Base-by-base conservation (phyloP, 2,329 filamentous ascomycete genomes). In the Alternaria sp. region DNA sequence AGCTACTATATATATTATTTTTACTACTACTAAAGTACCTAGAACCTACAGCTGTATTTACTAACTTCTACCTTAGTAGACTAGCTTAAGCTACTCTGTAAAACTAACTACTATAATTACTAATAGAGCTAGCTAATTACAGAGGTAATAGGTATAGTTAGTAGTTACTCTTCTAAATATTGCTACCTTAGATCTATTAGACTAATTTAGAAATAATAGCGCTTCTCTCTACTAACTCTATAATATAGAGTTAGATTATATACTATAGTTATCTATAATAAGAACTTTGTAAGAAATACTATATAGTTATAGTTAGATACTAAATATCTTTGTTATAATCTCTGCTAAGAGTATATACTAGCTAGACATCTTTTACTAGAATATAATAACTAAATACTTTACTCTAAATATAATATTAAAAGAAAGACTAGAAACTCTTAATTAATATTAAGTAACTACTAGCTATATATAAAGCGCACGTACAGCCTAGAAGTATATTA, bases 11-110 rank as follows among this genome's bases (percentile, higher is more conserved):
- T 7, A 15, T 36, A 7, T 36, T 7, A 36, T 15, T 15, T 0
- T 36, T 7, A 7, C 30, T 7, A 7, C 30, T 7, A 4, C 30
- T 7, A 7, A n/a, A 36, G 4, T 36, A 36, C 13, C 30, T 36
- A 5, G 30, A 4, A 36, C 30, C 30, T 13, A 13, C 30, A 4
- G 30, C 13, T 36, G 13, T 13, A 36, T 36, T 3, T 36, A 0
- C 1, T 0, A 0, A 36, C 13, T 36, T 0, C 30, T 7, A 4
- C 1, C 13, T 15, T 6, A 4, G 30, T 7, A n/a, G 30, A 13
- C 30, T 36, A 36, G 1, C 4, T 36, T 7, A 36, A 15, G 0
- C 13, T 7, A 4, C 30, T 36, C 30, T 7, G 7, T 36, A 36
- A 36, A 15, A 36, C 7, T 36, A 1, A 0, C 30, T 32, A 6